Conservation (phyloP, 2,329 filamentous ascomycete species). For the Rachicladosporium sp. region DNA sequence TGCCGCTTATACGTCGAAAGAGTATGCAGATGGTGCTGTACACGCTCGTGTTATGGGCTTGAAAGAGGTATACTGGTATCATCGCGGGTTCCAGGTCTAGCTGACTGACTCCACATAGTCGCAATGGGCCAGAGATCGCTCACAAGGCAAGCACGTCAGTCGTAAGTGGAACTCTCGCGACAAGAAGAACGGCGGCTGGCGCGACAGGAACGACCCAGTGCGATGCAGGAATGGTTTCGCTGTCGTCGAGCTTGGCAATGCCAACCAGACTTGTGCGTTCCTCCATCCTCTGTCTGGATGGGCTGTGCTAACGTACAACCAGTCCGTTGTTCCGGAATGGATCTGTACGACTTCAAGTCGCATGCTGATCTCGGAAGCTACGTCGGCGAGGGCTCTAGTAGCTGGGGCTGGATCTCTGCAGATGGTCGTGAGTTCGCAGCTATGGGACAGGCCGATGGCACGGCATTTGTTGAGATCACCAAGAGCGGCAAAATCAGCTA, state of each 20-base stretch:
- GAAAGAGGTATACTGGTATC: conserved; percentile 11
- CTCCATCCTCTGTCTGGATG: conserved; percentile 20
- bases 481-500: conserved; percentile 34
- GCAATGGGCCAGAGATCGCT: too few species aligned
- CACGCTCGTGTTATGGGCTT: conserved; percentile 13
- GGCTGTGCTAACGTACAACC: not conserved
- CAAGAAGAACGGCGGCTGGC: too few species aligned
- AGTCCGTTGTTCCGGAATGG: conserved; percentile 12
- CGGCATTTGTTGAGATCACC: conserved; percentile 37
- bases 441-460: conserved; percentile 37
- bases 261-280: conserved; percentile 26
- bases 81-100: too few species aligned
- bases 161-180: too few species aligned
- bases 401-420: conserved; percentile 38
- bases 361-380: conserved; percentile 27
- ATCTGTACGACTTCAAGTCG: conserved; percentile 28
- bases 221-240: conserved; percentile 27
- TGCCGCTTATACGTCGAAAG: not conserved
- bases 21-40: conserved; percentile 12
- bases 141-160: too few species aligned
- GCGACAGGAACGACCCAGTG: conserved; percentile 13
- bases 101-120: too few species aligned
- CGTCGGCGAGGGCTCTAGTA: conserved; percentile 23
- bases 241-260: conserved; percentile 22
- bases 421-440: conserved; percentile 40